phyloP scores from a whole-genome alignment of 2,329 filamentous ascomycete species.

The Fusarium sp. region DNA sequence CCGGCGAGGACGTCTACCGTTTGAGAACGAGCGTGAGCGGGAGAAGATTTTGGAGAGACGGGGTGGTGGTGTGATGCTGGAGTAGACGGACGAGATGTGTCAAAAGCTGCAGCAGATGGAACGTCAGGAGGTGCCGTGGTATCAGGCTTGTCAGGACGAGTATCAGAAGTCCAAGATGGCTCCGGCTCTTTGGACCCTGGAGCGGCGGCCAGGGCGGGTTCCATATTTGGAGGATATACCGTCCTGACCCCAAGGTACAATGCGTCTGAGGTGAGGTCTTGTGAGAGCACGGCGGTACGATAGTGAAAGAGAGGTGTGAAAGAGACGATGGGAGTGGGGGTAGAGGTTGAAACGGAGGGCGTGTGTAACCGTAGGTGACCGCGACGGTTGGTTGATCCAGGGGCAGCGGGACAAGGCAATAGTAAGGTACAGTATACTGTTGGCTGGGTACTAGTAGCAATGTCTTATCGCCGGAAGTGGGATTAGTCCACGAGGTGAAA shows the following conservation, averaged over 20 bases:
- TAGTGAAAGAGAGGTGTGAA: slow-evolving; percentile 23
- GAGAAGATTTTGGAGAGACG: slow-evolving; percentile 31
- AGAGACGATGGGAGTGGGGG: slow-evolving; percentile 25
- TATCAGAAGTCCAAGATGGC: slow-evolving; percentile 42
- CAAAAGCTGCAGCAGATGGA: slow-evolving; percentile 30
- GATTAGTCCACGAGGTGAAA: slow-evolving; percentile 17
- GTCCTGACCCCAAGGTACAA: slow-evolving; percentile 31
- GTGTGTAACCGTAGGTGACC: slow-evolving; percentile 17
- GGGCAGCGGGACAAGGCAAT: slow-evolving; percentile 17
- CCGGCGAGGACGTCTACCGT: slow-evolving; percentile 39
- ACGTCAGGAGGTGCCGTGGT: slow-evolving; percentile 38
- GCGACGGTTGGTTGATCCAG: slow-evolving; percentile 18
- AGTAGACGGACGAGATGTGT: slow-evolving; percentile 34
- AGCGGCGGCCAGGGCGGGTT: slow-evolving; percentile 39
- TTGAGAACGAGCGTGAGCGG: slow-evolving; percentile 43
- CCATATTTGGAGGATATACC: slow-evolving; percentile 45
- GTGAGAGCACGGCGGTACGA: slow-evolving; percentile 25
- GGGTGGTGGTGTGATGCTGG: slow-evolving; percentile 35
- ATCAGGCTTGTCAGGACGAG: slow-evolving; percentile 43
- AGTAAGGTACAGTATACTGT: slow-evolving; percentile 8
- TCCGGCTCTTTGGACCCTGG: slow-evolving; percentile 39
- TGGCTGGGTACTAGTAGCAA: background rate
- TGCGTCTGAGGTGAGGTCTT: slow-evolving; percentile 29
- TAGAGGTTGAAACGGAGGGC: slow-evolving; percentile 19
- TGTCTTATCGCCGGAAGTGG: slow-evolving; percentile 37